A percentile compares a stretch with the other conserved stretches of the same genome.
Evolutionary conservation across 768 basidiomycete species (phyloP).

Genomic region (Artomyces pyxidatus): DNA sequence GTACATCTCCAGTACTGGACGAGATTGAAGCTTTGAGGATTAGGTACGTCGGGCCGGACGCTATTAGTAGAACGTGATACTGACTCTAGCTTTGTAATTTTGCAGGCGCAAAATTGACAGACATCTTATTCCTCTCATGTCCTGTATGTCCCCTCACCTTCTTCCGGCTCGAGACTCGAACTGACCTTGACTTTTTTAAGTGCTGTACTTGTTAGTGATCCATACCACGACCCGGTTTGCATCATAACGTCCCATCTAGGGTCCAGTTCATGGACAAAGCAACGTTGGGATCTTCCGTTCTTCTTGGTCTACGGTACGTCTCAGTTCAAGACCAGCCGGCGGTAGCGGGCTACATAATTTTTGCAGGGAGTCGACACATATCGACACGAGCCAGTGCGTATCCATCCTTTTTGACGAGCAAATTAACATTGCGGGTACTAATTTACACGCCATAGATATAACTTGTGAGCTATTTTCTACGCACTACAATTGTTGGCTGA

Average conservation of each 20-base stretch:
- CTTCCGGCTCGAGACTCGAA: not conserved
- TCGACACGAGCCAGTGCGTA: constrained; percentile 63
- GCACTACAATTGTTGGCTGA: no score
- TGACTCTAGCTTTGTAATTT: not conserved
- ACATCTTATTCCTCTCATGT: not conserved
- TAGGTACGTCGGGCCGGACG: not conserved
- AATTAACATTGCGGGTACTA: no score
- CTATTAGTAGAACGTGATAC: no score
- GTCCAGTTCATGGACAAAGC: constrained; percentile 79
- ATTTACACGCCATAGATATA: no score
- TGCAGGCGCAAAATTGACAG: not conserved
- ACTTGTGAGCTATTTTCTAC: constrained; percentile 37
- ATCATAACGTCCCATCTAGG: constrained; percentile 33
- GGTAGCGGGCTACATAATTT: no score
- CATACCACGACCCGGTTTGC: no score
- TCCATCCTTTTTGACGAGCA: no score
- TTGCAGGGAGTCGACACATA: constrained; percentile 46
- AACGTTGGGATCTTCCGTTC: constrained; percentile 57
- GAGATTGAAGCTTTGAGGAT: not conserved
- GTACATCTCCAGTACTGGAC: not conserved
- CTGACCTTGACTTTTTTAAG: not conserved
- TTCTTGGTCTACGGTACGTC: constrained; percentile 57
- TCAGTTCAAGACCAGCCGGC: no score
- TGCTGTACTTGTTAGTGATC: not conserved
- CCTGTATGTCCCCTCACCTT: not conserved